Conservation (phyloP, 306 rosid species). For the Alnus rubra region DNA sequence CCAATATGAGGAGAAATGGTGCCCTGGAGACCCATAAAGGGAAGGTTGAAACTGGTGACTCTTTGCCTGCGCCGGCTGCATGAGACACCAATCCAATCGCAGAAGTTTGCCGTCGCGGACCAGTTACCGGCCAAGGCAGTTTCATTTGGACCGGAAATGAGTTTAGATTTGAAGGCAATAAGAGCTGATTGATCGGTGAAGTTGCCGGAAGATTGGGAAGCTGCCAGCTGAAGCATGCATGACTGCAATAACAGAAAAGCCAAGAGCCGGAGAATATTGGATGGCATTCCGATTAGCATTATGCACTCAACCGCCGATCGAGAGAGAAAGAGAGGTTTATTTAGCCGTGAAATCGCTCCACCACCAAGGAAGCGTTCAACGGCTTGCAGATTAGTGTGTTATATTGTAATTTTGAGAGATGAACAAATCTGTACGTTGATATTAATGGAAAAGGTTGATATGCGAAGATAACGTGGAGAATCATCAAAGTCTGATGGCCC, state of each 20-base stretch:
- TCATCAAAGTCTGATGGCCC: too few relatives aligned
- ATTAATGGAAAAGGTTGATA: too few relatives aligned
- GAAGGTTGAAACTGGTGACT: background rate
- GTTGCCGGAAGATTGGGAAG: background rate
- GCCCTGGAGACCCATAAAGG: background rate
- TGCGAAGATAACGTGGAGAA: too few relatives aligned
- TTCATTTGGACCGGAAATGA: background rate
- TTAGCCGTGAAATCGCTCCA: too few relatives aligned
- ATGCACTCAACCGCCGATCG: too few relatives aligned
- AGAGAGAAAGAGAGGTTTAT: too few relatives aligned
- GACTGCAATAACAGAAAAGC: background rate
- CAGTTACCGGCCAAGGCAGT: background rate
- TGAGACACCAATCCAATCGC: background rate
- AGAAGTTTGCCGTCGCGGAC: background rate
- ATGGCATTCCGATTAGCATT: background rate
- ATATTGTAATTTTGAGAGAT: too few relatives aligned
- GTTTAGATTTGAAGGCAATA: conserved; percentile 1
- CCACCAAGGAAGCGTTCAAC: too few relatives aligned
- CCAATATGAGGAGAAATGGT: background rate
- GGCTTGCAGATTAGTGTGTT: too few relatives aligned
- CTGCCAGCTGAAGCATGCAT: background rate
- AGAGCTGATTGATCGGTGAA: background rate
- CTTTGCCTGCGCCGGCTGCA: conserved; percentile 1
- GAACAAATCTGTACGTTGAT: too few relatives aligned
- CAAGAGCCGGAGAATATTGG: background rate